Evolutionary conservation across 1,139 yeast species (phyloP).

Genomic region (Saccharomyces pastorianus): DNA sequence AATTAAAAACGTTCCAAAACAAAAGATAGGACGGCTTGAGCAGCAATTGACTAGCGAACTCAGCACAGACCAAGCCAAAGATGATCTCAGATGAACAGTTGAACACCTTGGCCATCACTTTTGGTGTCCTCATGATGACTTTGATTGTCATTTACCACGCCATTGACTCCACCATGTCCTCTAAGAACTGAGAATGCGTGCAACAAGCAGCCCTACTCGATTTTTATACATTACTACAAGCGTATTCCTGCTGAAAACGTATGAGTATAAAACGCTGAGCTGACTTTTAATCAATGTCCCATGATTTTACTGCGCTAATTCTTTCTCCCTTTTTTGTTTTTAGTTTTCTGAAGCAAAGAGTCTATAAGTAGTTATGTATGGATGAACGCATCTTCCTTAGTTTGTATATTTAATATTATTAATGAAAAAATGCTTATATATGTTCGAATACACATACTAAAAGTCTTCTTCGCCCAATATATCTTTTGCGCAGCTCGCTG

Average conservation of each 20-base stretch:
- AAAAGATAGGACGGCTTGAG: not conserved
- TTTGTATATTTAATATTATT: constrained; percentile 1
- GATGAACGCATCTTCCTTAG: no score
- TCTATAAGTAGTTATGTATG: no score
- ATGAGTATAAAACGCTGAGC: no score
- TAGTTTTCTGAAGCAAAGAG: no score
- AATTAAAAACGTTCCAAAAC: not conserved
- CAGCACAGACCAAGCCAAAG: constrained; percentile 4
- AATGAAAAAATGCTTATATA: not conserved
- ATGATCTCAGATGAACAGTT: constrained; percentile 83
- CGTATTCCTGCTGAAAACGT: not conserved
- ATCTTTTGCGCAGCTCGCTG: constrained; percentile 35
- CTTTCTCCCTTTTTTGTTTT: no score
- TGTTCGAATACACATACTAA: not conserved
- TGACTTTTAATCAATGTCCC: no score
- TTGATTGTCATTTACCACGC: constrained; percentile 65
- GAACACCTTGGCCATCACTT: constrained; percentile 62
- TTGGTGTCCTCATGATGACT: constrained; percentile 65
- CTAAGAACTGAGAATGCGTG: not conserved
- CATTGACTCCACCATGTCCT: constrained; percentile 31
- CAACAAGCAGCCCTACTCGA: not conserved
- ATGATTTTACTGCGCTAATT: no score
- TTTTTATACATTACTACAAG: not conserved
- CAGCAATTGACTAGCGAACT: not conserved
- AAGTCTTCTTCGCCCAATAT: constrained; percentile 38